phyloP scores from a whole-genome alignment of 139 green algal genomes.

The Astrephomene gubernaculifera region DNA sequence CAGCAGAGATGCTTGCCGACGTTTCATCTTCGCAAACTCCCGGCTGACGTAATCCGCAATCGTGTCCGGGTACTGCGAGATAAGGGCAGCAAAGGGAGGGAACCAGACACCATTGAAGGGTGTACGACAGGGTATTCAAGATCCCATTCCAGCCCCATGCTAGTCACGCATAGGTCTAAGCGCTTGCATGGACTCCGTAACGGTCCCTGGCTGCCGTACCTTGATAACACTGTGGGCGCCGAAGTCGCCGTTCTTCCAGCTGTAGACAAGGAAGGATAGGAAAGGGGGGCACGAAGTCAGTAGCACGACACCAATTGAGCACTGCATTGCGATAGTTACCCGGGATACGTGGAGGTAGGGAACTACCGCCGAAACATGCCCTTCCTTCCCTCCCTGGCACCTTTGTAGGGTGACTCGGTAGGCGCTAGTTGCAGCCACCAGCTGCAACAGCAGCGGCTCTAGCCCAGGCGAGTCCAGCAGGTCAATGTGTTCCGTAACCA shows the following conservation, averaged over 20 bases:
- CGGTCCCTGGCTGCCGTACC: too few species aligned
- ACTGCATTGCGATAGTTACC: too few species aligned
- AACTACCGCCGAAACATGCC: neutral
- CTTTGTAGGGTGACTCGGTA: constrained; percentile 78
- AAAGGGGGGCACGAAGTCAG: too few species aligned
- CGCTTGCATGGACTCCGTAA: too few species aligned
- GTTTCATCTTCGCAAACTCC: constrained; percentile 78
- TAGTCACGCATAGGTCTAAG: too few species aligned
- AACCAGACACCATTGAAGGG: too few species aligned
- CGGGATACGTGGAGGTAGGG: neutral
- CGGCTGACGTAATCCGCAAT: constrained; percentile 46
- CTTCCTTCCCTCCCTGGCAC: constrained; percentile 36
- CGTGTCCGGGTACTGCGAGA: constrained; percentile 74
- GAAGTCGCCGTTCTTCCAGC: constrained; percentile 60
- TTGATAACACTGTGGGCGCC: constrained; percentile 65
- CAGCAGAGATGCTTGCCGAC: constrained; percentile 72
- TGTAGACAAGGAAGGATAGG: constrained; percentile 27
- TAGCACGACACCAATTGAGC: too few species aligned
- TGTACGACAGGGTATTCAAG: too few species aligned
- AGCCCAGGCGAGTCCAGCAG: constrained; percentile 74
- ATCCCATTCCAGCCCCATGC: too few species aligned
- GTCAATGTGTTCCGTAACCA: constrained; percentile 58
- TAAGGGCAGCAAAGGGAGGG: too few species aligned
- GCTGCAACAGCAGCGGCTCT: constrained; percentile 83
- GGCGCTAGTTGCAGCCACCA: constrained; percentile 84